Evolutionary conservation across 768 basidiomycete species (phyloP).

Genomic region (Tulasnella sp.): DNA sequence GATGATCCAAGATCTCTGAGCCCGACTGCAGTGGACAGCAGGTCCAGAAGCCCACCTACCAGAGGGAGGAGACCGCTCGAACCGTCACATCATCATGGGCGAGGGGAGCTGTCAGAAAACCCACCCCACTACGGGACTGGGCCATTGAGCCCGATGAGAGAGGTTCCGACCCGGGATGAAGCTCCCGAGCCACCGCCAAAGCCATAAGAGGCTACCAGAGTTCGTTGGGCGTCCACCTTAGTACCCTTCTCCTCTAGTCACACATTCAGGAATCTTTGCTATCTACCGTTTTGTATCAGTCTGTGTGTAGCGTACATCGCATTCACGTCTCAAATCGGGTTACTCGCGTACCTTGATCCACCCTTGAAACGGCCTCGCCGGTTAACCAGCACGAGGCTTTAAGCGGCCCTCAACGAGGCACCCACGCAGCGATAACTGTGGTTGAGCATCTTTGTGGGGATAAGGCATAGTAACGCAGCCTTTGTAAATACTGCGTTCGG

Average conservation of each 20-base stretch:
- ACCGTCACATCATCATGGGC: neutral
- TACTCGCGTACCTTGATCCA: neutral
- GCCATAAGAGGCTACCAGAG: neutral
- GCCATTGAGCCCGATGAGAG: constrained; percentile 15
- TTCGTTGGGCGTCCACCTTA: neutral
- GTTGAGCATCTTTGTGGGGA: no score
- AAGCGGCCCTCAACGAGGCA: no score
- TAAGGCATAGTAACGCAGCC: neutral
- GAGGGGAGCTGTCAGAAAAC: neutral
- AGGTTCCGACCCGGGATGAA: constrained; percentile 22
- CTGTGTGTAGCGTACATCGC: neutral
- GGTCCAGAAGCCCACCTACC: neutral
- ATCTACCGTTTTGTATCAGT: neutral
- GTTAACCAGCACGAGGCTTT: no score
- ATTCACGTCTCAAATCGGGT: neutral
- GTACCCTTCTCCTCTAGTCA: neutral
- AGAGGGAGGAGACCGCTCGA: neutral
- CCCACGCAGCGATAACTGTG: no score
- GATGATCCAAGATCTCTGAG: neutral
- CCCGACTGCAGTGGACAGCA: neutral
- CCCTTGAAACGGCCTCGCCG: neutral
- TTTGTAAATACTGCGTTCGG: neutral
- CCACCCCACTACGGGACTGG: neutral
- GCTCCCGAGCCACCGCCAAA: neutral
- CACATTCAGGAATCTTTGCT: neutral